Evolutionary conservation across 2,329 filamentous ascomycete species (phyloP).

Genomic region (Plectosphaerella sp.): DNA sequence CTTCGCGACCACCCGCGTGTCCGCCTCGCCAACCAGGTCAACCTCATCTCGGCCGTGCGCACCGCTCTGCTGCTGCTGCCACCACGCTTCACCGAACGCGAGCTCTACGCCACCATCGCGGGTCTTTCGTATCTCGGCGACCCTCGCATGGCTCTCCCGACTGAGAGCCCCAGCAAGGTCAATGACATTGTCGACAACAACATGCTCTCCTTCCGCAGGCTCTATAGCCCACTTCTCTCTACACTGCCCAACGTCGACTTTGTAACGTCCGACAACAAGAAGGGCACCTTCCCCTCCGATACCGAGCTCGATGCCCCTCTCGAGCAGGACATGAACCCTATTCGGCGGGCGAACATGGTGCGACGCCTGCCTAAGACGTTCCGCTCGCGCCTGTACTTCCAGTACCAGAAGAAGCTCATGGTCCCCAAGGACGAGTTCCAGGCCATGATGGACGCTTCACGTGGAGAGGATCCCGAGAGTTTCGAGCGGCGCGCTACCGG

Average conservation of each 20-base stretch:
- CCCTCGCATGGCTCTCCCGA: slow-evolving; percentile 87
- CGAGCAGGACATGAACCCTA: slow-evolving; percentile 86
- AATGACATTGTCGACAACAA: slow-evolving; percentile 92
- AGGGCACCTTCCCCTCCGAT: slow-evolving; percentile 59
- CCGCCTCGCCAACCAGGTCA: slow-evolving; percentile 91
- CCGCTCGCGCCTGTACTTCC: slow-evolving; percentile 85
- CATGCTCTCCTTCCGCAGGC: slow-evolving; percentile 81
- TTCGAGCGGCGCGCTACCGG: slow-evolving; percentile 68
- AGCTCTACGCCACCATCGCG: slow-evolving; percentile 88
- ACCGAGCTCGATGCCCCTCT: slow-evolving; percentile 62
- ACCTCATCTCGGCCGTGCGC: slow-evolving; percentile 85
- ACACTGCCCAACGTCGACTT: slow-evolving; percentile 87
- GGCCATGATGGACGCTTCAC: slow-evolving; percentile 73
- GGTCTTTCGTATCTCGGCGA: slow-evolving; percentile 93
- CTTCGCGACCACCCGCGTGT: slow-evolving; percentile 89
- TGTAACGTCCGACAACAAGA: slow-evolving; percentile 36
- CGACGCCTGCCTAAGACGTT: slow-evolving; percentile 83
- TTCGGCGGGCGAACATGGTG: slow-evolving; percentile 93
- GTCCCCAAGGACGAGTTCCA: slow-evolving; percentile 83
- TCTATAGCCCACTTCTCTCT: slow-evolving; percentile 86
- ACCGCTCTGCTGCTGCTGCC: slow-evolving; percentile 86
- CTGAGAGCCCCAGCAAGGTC: slow-evolving; percentile 89
- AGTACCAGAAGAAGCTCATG: slow-evolving; percentile 85
- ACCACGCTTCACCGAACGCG: slow-evolving; percentile 74
- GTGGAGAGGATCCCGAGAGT: slow-evolving; percentile 63